Evolutionary conservation across 306 rosid species (phyloP).

Genomic region (Prinsepia uniflora): DNA sequence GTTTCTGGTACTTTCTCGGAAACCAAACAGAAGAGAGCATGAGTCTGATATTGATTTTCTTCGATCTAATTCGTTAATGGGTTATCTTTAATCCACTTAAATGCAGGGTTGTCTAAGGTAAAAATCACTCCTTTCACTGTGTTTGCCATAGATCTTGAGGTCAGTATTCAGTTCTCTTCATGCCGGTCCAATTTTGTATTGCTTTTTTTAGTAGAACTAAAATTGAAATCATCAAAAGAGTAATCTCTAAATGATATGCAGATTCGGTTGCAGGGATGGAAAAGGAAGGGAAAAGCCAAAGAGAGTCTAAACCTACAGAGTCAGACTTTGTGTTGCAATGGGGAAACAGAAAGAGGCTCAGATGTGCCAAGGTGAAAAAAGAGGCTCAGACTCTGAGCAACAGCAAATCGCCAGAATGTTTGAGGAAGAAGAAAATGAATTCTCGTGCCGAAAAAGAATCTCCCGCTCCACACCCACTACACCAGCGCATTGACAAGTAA

Average conservation of each 20-base stretch:
- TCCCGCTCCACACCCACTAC: conserved; percentile 20
- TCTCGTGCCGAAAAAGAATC: conserved; percentile 35
- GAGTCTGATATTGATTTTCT: not conserved
- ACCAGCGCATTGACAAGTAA: conserved; percentile 42
- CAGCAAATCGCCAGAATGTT: conserved; percentile 22
- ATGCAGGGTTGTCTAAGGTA: conserved; percentile 26
- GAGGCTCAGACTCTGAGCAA: conserved; percentile 24
- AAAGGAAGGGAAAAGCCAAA: conserved; percentile 39
- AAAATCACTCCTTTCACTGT: conserved; percentile 9
- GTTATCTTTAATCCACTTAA: conserved; percentile 13
- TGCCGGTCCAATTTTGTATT: not conserved
- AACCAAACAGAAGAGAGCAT: conserved; percentile 5
- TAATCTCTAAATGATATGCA: not conserved
- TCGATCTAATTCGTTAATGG: not conserved
- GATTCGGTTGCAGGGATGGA: conserved; percentile 41
- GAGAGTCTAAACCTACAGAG: conserved; percentile 29
- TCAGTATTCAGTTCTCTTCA: conserved; percentile 6
- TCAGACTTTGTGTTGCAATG: conserved; percentile 51
- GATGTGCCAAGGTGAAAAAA: conserved; percentile 42
- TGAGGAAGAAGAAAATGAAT: conserved; percentile 37
- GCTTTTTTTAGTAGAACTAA: not conserved
- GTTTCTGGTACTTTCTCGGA: conserved; percentile 4
- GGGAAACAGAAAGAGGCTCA: conserved; percentile 56
- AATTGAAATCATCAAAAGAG: conserved; percentile 7
- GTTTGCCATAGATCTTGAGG: conserved; percentile 33